A percentile compares a stretch with the other conserved stretches of the same genome.
Evolutionary conservation across 225 moss, liverwort and hornwort genomes (phyloP).

Genomic region (Physcomitrium patens): DNA sequence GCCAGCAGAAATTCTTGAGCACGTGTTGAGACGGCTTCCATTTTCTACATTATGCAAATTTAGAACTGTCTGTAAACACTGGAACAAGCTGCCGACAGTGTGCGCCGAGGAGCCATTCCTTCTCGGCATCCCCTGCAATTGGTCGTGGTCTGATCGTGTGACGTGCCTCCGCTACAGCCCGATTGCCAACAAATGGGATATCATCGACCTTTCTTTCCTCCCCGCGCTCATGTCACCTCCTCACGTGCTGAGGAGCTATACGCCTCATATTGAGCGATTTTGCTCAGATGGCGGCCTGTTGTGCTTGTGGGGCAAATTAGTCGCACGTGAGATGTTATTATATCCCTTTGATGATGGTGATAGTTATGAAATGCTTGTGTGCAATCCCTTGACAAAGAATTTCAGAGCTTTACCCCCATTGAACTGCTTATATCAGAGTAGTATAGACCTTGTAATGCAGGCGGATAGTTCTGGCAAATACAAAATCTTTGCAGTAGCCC

Average conservation of each 20-base stretch:
- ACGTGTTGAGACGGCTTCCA: constrained; percentile 31
- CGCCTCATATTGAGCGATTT: not conserved
- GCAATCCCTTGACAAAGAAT: constrained; percentile 32
- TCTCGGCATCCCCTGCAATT: constrained; percentile 27
- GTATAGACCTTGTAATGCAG: constrained; percentile 25
- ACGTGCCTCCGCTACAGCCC: constrained; percentile 26
- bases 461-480: constrained; percentile 14
- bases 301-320: constrained; percentile 6
- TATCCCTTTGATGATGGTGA: not conserved
- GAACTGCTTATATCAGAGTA: not conserved
- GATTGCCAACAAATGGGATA: constrained; percentile 27
- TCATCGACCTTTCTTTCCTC: constrained; percentile 39
- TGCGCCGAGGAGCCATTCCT: constrained; percentile 28
- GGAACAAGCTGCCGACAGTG: constrained; percentile 38
- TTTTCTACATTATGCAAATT: constrained; percentile 36
- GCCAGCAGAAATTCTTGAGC: constrained; percentile 31
- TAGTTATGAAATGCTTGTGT: constrained; percentile 18
- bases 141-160: not conserved
- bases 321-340: not conserved
- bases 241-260: not conserved
- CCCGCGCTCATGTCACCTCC: constrained; percentile 7
- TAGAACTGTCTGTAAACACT: constrained; percentile 33
- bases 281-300: constrained; percentile 27
- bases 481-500: constrained; percentile 22
- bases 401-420: constrained; percentile 17